Evolutionary conservation across 2,329 filamentous ascomycete species (phyloP).

Genomic region (Hypoxylon sp.): DNA sequence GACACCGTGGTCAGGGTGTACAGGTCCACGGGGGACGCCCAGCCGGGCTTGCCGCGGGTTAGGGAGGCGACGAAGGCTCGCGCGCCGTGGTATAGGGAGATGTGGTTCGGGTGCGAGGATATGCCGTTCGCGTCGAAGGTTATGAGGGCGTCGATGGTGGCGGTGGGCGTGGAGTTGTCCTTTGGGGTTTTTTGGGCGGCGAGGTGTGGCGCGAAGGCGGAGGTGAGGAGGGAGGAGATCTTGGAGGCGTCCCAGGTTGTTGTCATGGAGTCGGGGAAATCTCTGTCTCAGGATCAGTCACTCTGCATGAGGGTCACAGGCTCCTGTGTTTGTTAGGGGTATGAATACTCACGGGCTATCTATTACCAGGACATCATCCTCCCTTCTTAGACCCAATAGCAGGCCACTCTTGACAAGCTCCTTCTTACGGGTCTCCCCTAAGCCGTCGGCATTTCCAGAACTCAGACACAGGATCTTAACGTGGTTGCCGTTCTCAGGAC

Average conservation of each 20-base stretch:
- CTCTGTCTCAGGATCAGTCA: constrained; percentile 50
- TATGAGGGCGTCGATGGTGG: constrained; percentile 82
- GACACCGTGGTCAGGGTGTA: constrained; percentile 85
- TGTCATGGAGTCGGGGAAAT: constrained; percentile 93
- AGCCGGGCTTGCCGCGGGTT: constrained; percentile 72
- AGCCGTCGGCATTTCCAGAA: constrained; percentile 87
- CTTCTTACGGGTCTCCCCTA: constrained; percentile 84
- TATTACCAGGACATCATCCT: constrained; percentile 87
- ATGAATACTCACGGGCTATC: constrained; percentile 73
- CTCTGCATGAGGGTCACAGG: background rate
- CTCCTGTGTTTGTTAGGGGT: too few species aligned
- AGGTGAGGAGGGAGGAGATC: constrained; percentile 77
- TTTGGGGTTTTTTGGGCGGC: constrained; percentile 48
- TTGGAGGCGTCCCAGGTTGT: constrained; percentile 78
- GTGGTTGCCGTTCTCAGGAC: constrained; percentile 84
- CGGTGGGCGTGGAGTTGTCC: constrained; percentile 54
- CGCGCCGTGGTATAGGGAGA: constrained; percentile 86
- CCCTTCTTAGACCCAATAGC: constrained; percentile 77
- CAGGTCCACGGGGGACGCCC: constrained; percentile 80
- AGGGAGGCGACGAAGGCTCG: constrained; percentile 77
- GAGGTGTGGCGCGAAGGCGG: constrained; percentile 78
- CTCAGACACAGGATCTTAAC: constrained; percentile 94
- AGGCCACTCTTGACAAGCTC: constrained; percentile 87
- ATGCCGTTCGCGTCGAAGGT: constrained; percentile 90
- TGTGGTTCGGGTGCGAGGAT: constrained; percentile 93